phyloP scores from a whole-genome alignment of 139 green algal genomes.

The Tetraselmis striata region DNA sequence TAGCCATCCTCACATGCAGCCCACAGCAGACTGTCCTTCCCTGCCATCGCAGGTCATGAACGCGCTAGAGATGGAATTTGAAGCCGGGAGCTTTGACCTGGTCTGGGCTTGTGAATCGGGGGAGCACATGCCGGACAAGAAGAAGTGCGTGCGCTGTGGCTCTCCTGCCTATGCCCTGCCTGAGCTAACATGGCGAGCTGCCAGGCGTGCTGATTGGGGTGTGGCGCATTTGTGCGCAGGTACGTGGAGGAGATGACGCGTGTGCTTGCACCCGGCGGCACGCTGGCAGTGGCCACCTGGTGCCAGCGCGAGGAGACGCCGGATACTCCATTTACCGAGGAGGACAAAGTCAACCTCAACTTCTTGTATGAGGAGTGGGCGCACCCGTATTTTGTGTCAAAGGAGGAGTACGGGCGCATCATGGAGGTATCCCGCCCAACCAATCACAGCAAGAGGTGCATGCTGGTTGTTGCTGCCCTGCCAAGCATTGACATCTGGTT shows the following conservation, averaged over 20 bases:
- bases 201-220: neutral
- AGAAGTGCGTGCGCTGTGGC: constrained; percentile 30
- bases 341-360: constrained; percentile 70
- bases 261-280: constrained; percentile 84
- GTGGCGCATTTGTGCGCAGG: neutral
- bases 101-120: constrained; percentile 96
- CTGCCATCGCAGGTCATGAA: constrained; percentile 95
- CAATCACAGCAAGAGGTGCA: too few relatives aligned
- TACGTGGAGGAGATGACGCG: constrained; percentile 90
- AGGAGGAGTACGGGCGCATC: constrained; percentile 81
- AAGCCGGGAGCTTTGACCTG: constrained; percentile 86
- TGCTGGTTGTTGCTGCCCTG: too few relatives aligned
- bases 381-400: constrained; percentile 92
- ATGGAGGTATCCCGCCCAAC: constrained; percentile 48
- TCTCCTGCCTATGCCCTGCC: neutral
- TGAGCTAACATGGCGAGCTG: neutral
- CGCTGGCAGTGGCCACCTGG: constrained; percentile 79
- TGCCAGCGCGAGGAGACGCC: constrained; percentile 82
- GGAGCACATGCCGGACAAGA: constrained; percentile 99
- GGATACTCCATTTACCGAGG: constrained; percentile 44
- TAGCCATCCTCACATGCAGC: too few relatives aligned
- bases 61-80: constrained; percentile 82
- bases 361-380: constrained; percentile 96
- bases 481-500: too few relatives aligned
- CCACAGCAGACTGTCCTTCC: too few relatives aligned